Percentiles rank a stretch among this genome's conserved stretches.
phyloP scores from a whole-genome alignment of 2,329 filamentous ascomycete genomes.

The Dendryphion nanum region DNA sequence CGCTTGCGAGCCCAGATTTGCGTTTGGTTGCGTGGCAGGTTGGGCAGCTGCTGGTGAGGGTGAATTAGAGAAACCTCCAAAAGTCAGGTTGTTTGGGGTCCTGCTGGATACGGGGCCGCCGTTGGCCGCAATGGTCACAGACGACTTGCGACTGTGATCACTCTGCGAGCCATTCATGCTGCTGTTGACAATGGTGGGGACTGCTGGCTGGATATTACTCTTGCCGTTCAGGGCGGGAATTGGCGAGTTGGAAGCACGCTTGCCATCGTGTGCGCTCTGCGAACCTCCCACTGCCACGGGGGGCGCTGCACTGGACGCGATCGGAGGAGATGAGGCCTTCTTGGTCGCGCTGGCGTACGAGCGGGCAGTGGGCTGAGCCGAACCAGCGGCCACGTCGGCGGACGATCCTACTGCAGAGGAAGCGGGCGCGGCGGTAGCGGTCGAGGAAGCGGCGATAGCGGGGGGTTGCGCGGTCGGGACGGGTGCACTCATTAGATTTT shows the following conservation, averaged over 20 bases:
- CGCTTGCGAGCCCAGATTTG: conserved; percentile 52
- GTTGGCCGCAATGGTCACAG: conserved; percentile 90
- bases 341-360: conserved; percentile 64
- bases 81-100: conserved; percentile 64
- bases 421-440: conserved; percentile 48
- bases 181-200: conserved; percentile 65
- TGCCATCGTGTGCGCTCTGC: conserved; percentile 51
- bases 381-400: conserved; percentile 50
- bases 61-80: conserved; percentile 69
- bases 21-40: conserved; percentile 65
- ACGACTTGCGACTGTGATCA: conserved; percentile 84
- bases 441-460: conserved; percentile 48
- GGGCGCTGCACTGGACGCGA: conserved; percentile 52
- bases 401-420: conserved; percentile 52
- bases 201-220: conserved; percentile 66
- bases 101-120: conserved; percentile 64
- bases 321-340: conserved; percentile 49
- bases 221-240: conserved; percentile 95
- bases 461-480: conserved; percentile 51
- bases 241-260: conserved; percentile 58
- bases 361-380: conserved; percentile 55
- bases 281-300: conserved; percentile 55
- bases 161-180: conserved; percentile 66
- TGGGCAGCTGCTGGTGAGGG: conserved; percentile 65
- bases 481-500: conserved; percentile 62